Evolutionary conservation across 1,284 basidiomycete species (phyloP).

Genomic region (Erythrobasidium hasegawianum): DNA sequence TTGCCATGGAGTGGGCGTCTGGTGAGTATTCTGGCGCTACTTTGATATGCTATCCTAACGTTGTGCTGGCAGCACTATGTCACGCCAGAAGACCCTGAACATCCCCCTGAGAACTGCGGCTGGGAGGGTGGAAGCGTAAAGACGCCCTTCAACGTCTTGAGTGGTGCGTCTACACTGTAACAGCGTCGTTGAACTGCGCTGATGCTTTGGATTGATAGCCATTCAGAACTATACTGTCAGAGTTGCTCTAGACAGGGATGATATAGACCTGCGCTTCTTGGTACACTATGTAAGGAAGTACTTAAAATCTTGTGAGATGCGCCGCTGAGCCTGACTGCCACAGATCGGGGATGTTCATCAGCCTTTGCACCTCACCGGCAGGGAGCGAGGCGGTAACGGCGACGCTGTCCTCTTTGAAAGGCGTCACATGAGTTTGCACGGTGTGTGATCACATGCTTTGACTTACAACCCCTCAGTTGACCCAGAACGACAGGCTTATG

Average conservation of each 20-base stretch:
- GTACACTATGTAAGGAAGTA: conserved; percentile 49
- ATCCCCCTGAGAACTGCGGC: conserved; percentile 47
- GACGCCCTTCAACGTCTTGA: conserved; percentile 35
- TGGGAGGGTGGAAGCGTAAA: conserved; percentile 27
- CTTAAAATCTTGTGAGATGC: too few species aligned
- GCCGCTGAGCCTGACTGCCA: background rate
- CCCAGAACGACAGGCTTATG: conserved; percentile 46
- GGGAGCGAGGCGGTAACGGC: conserved; percentile 49
- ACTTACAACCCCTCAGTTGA: too few species aligned
- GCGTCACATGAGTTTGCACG: conserved; percentile 47
- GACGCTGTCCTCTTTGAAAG: conserved; percentile 49
- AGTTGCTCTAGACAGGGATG: conserved; percentile 41
- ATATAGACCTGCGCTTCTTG: conserved; percentile 46
- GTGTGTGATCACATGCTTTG: too few species aligned
- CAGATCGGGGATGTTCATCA: conserved; percentile 48
- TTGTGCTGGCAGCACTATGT: conserved; percentile 45
- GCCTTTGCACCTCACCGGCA: conserved; percentile 50
- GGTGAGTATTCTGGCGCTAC: too few species aligned
- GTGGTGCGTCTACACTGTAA: conserved; percentile 3
- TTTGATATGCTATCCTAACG: too few species aligned
- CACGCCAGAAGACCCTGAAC: conserved; percentile 45
- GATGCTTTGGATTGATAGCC: conserved; percentile 40
- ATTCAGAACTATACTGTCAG: conserved; percentile 39
- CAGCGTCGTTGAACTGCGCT: background rate
- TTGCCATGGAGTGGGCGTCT: conserved; percentile 48